Base-by-base conservation (phyloP, 768 basidiomycete genomes). In the Naganishia vaughanmartiniae region DNA sequence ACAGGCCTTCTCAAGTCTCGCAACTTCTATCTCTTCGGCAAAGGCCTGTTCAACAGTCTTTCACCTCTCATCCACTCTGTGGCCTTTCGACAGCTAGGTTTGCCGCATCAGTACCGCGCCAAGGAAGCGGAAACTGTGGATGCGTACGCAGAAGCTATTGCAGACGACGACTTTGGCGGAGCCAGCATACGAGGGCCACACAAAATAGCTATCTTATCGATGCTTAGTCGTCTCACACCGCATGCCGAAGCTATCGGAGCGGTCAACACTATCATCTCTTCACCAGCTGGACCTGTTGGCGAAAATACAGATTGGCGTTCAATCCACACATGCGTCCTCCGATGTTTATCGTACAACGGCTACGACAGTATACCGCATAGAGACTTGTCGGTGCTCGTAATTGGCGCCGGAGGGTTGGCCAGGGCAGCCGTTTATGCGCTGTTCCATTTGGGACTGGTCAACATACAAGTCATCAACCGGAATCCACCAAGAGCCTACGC, bases 261-360 rank as follows among this genome's bases (percentile, higher is more conserved):
- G 0, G 92, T 98, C 74, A 98, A 99, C 81, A 98, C 94, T 51
- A 86, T 98, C 80, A 85, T 93, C 3, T 74, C 75, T 1, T 81
- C 77, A 10, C 76, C 80, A 10, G 77, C 45, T 21, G 56, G 81
- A 1, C 84, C 98, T 17, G 84, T 86, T 46, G 96, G 96, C 4
- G 93, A 98, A 76, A 99, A 98, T 82, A 96, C 94, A 0, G 96
- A 98, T 77, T 98, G 95, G 89, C 81, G 91, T 54, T 94, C 92
- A 0, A 94, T 99, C 74, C 85, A 85, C 21, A 84, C 65, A 24
- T 55, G 66, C 48, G 46, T 72, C 21, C 39, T 45, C n/a, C 68
- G 68, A 6, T 57, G 56, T 24, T 45, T 87, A 19, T 85, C 83
- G 11, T 63, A 63, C 42, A 46, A 63, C 19, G 60, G 60, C n/a